Evolutionary conservation across 2,329 filamentous ascomycete species (phyloP).

Genomic region (Aspergillus costaricaensis): DNA sequence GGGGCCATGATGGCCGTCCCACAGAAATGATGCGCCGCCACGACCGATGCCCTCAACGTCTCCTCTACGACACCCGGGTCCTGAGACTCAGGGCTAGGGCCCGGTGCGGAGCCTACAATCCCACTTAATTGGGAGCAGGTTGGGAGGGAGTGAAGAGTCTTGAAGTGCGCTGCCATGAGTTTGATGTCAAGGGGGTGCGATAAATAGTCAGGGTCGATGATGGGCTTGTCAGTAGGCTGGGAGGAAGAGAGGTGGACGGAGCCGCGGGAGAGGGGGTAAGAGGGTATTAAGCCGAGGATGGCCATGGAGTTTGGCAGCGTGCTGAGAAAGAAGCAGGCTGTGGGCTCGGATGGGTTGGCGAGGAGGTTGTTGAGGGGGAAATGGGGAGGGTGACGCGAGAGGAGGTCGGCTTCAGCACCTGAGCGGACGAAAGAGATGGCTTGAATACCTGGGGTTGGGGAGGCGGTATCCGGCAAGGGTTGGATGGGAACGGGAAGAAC

Average conservation of each 20-base stretch:
- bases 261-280: slow-evolving; percentile 18
- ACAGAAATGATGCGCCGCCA: neutral
- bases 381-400: neutral
- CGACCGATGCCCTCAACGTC: neutral
- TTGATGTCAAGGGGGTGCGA: slow-evolving; percentile 9
- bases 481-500: slow-evolving; percentile 1
- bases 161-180: neutral
- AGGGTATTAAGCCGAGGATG: neutral
- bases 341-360: neutral
- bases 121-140: neutral
- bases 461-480: neutral
- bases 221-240: slow-evolving; percentile 37
- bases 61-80: neutral
- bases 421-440: neutral
- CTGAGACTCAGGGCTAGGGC: neutral
- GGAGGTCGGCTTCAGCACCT: neutral
- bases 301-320: neutral
- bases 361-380: neutral
- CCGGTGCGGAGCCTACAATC: neutral
- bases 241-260: slow-evolving; percentile 33
- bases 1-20: neutral
- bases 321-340: neutral
- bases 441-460: neutral
- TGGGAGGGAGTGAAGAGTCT: neutral
- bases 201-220: slow-evolving; percentile 50